Evolutionary conservation across 441 rosid genomes (phyloP).

Genomic region (Monsonia emarginata): DNA sequence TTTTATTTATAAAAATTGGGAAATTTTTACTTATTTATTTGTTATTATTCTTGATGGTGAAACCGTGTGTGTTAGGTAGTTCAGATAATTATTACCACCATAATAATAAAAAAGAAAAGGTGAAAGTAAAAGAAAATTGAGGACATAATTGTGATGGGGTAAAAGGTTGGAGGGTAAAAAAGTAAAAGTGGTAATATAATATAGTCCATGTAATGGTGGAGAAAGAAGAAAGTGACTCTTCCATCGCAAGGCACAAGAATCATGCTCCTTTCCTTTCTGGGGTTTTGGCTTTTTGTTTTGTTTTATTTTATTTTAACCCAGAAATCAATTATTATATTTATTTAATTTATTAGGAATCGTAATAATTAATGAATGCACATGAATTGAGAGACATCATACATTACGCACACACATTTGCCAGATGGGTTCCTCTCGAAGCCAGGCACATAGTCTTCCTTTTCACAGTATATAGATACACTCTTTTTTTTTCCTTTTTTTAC

Average conservation of each 20-base stretch:
- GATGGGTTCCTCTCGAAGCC: slow-evolving; percentile 35
- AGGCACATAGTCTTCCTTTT: background rate
- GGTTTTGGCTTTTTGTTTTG: slow-evolving; percentile 23
- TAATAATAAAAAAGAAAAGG: no score
- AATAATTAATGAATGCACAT: slow-evolving; percentile 45
- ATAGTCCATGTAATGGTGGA: background rate
- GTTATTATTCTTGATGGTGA: no score
- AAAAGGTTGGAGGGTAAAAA: background rate
- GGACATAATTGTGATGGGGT: no score
- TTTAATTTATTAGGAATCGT: background rate
- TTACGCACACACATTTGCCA: slow-evolving; percentile 13
- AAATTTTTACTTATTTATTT: no score
- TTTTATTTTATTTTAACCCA: slow-evolving; percentile 19
- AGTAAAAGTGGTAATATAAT: background rate
- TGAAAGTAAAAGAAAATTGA: no score
- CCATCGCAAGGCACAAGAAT: slow-evolving; percentile 40
- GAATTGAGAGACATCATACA: slow-evolving; percentile 27
- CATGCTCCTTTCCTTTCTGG: slow-evolving; percentile 30
- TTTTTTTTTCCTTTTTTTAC: no score
- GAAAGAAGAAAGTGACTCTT: slow-evolving; percentile 24
- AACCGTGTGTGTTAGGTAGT: no score
- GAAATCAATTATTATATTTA: background rate
- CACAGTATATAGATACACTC: no score
- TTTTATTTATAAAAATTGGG: no score
- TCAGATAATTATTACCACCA: no score